Percentiles rank a stretch among this genome's conserved stretches.
Conservation (phyloP, 2,329 filamentous ascomycete genomes). For the Chaetomium olivaceum region DNA sequence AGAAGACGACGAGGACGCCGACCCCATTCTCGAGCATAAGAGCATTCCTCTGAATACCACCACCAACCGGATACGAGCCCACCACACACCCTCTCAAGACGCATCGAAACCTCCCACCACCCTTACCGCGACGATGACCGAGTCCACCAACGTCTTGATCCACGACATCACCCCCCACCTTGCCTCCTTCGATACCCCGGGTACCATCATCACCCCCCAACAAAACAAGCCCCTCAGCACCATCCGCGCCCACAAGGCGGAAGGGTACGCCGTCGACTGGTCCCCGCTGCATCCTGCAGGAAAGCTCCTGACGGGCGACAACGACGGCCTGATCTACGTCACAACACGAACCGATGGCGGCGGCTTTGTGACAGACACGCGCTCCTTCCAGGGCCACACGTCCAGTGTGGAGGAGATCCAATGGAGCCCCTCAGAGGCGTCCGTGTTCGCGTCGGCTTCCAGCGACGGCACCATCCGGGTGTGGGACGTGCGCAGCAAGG, state of each 20-base stretch:
- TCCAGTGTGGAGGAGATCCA: conserved; percentile 91
- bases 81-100: conserved; percentile 74
- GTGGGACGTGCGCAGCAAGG: conserved; percentile 93
- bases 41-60: conserved; percentile 82
- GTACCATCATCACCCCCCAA: conserved; percentile 73
- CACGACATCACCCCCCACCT: conserved; percentile 93
- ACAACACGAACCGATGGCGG: conserved; percentile 86
- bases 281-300: conserved; percentile 77
- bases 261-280: conserved; percentile 98
- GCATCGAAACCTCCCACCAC: conserved; percentile 74
- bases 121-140: conserved; percentile 87
- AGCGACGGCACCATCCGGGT: conserved; percentile 93
- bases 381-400: conserved; percentile 79
- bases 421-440: conserved; percentile 91
- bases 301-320: conserved; percentile 89
- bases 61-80: conserved; percentile 88
- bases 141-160: conserved; percentile 84
- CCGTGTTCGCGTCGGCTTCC: conserved; percentile 91
- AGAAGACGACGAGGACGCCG: conserved; percentile 72
- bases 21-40: conserved; percentile 92
- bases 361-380: conserved; percentile 83
- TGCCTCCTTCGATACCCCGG: conserved; percentile 84
- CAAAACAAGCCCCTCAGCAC: conserved; percentile 88
- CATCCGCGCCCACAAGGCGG: conserved; percentile 84
- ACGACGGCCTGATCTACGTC: conserved; percentile 83